phyloP scores from a whole-genome alignment of 2,329 filamentous ascomycete species.

The Hymenotorrendiella dingleyae region DNA sequence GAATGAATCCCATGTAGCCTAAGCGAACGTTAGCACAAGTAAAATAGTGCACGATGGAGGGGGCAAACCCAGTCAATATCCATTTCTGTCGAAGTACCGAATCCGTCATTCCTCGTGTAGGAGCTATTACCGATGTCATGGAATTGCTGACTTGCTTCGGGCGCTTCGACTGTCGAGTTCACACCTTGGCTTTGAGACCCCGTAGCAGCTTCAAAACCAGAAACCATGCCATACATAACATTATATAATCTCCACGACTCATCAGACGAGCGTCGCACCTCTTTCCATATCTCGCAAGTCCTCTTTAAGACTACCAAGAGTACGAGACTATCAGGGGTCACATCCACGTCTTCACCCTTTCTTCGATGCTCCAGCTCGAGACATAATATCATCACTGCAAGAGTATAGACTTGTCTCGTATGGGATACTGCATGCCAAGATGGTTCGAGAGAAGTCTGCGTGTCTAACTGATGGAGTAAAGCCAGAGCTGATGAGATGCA shows the following conservation, averaged over 20 bases:
- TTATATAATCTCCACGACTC: slow-evolving; percentile 14
- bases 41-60: neutral
- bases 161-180: neutral
- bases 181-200: neutral
- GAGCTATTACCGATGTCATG: neutral
- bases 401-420: slow-evolving; percentile 24
- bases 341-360: slow-evolving; percentile 3
- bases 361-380: slow-evolving; percentile 21
- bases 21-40: slow-evolving; percentile 2
- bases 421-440: slow-evolving; percentile 22
- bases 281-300: slow-evolving; percentile 13
- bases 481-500: slow-evolving; percentile 26
- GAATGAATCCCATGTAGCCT: slow-evolving; percentile 26
- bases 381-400: slow-evolving; percentile 22
- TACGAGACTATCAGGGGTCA: neutral
- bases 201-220: neutral
- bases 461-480: slow-evolving; percentile 9
- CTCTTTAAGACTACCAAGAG: slow-evolving; percentile 4
- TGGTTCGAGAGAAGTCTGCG: slow-evolving; percentile 18
- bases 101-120: slow-evolving; percentile 9
- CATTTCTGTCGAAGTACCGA: slow-evolving; percentile 12
- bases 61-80: slow-evolving; percentile 27
- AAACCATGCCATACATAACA: slow-evolving; percentile 10
- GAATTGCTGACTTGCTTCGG: neutral
- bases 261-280: neutral